Conservation (phyloP, 345 rosid species). For the Rhizophora mangle region DNA sequence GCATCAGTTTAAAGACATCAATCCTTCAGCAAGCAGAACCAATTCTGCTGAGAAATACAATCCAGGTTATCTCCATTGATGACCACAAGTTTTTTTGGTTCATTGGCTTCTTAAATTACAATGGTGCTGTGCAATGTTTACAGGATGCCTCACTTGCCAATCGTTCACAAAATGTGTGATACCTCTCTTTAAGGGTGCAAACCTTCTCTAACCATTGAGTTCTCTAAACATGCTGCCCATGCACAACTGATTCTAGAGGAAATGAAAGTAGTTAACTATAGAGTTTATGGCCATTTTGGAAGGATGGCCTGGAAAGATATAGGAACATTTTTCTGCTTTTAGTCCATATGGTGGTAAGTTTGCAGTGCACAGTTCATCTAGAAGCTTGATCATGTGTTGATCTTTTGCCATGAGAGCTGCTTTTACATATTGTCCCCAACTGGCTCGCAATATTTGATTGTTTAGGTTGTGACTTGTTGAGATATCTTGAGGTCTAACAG, state of each 20-base stretch:
- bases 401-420: constrained; percentile 3
- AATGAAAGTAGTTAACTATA: constrained; percentile 22
- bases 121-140: constrained; percentile 43
- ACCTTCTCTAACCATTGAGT: neutral
- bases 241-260: constrained; percentile 1
- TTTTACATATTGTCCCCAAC: constrained; percentile 5
- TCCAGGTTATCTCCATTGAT: constrained; percentile 57
- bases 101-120: constrained; percentile 59
- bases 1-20: constrained; percentile 52
- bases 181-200: neutral
- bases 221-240: neutral
- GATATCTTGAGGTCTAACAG: too few relatives aligned
- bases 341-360: constrained; percentile 18
- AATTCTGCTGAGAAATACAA: constrained; percentile 56
- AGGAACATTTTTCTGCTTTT: neutral
- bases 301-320: neutral
- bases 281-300: constrained; percentile 18
- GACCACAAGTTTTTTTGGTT: constrained; percentile 57
- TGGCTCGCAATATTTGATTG: neutral
- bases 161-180: constrained; percentile 38
- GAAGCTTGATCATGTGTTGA: constrained; percentile 7
- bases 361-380: constrained; percentile 13
- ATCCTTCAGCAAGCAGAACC: constrained; percentile 49
- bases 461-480: neutral
- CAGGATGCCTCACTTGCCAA: constrained; percentile 33